Evolutionary conservation across 495 filamentous ascomycete species (phyloP).

Genomic region (Penicillium atrosanguineum): DNA sequence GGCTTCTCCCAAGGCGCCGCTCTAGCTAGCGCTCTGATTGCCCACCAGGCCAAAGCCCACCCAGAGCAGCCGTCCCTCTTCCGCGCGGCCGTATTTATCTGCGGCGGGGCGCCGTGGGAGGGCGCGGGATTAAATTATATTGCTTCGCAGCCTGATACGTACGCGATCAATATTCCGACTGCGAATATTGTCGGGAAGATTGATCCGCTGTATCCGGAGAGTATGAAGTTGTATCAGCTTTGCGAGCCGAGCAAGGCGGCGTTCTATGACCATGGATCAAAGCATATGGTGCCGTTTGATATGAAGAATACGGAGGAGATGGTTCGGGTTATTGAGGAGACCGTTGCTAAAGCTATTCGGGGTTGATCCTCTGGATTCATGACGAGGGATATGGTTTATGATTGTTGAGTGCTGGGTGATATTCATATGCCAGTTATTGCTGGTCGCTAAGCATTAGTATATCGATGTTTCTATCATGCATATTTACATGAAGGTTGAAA

Average conservation of each 20-base stretch:
- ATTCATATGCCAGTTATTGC: not conserved
- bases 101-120: slow-evolving; percentile 32
- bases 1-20: slow-evolving; percentile 47
- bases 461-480: slow-evolving; percentile 2
- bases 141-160: slow-evolving; percentile 13
- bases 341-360: slow-evolving; percentile 24
- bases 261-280: slow-evolving; percentile 39
- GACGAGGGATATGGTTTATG: not conserved
- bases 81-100: slow-evolving; percentile 43
- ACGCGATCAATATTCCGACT: slow-evolving; percentile 35
- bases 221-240: slow-evolving; percentile 31
- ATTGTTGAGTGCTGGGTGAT: not conserved
- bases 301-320: slow-evolving; percentile 34
- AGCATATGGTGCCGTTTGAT: slow-evolving; percentile 44
- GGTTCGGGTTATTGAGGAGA: slow-evolving; percentile 28
- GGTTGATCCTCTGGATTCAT: not conserved
- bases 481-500: slow-evolving; percentile 1
- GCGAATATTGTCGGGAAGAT: slow-evolving; percentile 39
- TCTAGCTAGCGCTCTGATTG: slow-evolving; percentile 34
- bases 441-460: slow-evolving; percentile 5
- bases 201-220: slow-evolving; percentile 28
- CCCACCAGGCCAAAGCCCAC: slow-evolving; percentile 32
- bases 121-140: slow-evolving; percentile 20
- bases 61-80: slow-evolving; percentile 30
- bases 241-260: slow-evolving; percentile 35